Conservation (phyloP, 2,329 filamentous ascomycete species). For the Neonectria hederae region DNA sequence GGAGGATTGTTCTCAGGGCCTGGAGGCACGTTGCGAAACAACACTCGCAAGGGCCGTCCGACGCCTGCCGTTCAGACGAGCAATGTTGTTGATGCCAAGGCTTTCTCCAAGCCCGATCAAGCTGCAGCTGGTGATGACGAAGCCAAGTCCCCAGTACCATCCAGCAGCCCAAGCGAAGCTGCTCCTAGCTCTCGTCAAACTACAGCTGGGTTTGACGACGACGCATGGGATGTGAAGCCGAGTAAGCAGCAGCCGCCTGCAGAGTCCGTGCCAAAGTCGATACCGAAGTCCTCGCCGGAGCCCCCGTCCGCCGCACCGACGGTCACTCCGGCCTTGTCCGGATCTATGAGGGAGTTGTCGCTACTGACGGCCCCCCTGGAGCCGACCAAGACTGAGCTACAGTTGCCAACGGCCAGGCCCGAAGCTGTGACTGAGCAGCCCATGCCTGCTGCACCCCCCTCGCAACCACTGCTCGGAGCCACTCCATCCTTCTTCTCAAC, state of each 20-base stretch:
- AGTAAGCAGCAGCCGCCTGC: conserved; percentile 62
- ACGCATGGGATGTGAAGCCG: conserved; percentile 96
- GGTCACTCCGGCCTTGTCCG: conserved; percentile 66
- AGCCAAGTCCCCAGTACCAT: conserved; percentile 33
- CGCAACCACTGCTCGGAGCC: conserved; percentile 62
- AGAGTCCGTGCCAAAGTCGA: conserved; percentile 37
- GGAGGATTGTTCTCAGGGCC: conserved; percentile 89
- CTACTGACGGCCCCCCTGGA: conserved; percentile 63
- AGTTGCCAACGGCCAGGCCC: conserved; percentile 37
- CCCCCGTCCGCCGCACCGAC: conserved; percentile 34
- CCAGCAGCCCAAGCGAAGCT: conserved; percentile 45
- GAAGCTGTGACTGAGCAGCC: conserved; percentile 35
- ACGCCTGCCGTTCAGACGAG: conserved; percentile 86
- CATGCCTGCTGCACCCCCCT: conserved; percentile 47
- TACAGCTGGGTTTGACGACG: conserved; percentile 83
- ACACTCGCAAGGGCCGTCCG: conserved; percentile 91
- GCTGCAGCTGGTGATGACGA: conserved; percentile 35
- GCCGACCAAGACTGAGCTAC: conserved; percentile 55
- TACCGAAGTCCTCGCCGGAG: conserved; percentile 38
- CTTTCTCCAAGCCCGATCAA: conserved; percentile 72
- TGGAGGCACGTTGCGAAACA: conserved; percentile 90
- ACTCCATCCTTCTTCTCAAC: conserved; percentile 66
- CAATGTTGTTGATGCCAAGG: conserved; percentile 87
- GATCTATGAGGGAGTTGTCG: conserved; percentile 70
- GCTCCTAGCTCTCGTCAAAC: conserved; percentile 38